Base-by-base conservation (phyloP, 768 basidiomycete genomes). In the Imleria badia region DNA sequence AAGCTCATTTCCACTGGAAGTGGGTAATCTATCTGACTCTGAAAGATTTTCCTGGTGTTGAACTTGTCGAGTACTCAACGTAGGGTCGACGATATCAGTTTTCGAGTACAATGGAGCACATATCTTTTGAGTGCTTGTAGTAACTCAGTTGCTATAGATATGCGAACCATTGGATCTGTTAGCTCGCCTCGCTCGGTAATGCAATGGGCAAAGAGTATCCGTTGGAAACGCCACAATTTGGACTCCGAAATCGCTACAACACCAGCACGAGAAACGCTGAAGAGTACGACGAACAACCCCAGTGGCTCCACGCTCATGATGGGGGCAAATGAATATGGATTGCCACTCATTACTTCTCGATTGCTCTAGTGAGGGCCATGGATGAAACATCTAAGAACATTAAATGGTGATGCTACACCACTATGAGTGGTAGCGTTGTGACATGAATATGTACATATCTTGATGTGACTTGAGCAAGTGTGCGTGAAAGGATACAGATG, bases 41-140 rank as follows among this genome's bases (percentile, higher is more conserved):
- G 31, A 22, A 49, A 78, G 76, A 55, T 78, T 76, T 56, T 72
- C 70, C 52, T 77, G 75, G 75, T 77, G 76, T 56, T 78, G 41
- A 42, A 26, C 26, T 26, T 26, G 26, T 26, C 26, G 26, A 26
- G 26, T 26, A 26, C 26, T 26, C 26, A 26, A 26, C 26, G 6
- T 26, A 26, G 26, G 26, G n/a, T n/a, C n/a, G n/a, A n/a, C n/a
- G n/a, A n/a, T n/a, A n/a, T n/a, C n/a, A n/a, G n/a, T n/a, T n/a
- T 26, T 26, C 26, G 26, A 26, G 26, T 26, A 26, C 26, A n/a
- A n/a, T n/a, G n/a, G n/a, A n/a, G n/a, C n/a, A n/a, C n/a, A n/a
- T n/a, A n/a, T n/a, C n/a, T n/a, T n/a, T n/a, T n/a, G n/a, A n/a
- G n/a, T n/a, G n/a, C n/a, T n/a, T n/a, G n/a, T n/a, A n/a, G n/a